Base-by-base conservation (phyloP, 176 grass and related monocot species). In the Echinochloa phyllopogon region DNA sequence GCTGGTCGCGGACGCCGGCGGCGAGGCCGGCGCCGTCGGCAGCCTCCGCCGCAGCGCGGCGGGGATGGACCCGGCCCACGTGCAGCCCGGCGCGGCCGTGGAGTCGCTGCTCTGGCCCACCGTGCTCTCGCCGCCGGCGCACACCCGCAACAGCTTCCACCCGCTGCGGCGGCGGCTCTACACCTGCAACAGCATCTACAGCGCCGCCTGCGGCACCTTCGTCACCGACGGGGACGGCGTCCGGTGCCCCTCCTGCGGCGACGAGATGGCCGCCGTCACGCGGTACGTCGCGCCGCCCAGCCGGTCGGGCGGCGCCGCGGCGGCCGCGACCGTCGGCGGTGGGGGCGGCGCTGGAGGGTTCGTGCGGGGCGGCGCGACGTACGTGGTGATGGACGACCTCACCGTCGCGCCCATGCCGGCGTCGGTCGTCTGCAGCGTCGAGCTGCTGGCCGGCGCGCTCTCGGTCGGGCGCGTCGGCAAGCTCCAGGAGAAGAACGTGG, bases 321-420 rank as follows among this genome's bases (percentile, higher is more conserved):
- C 8, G 6, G 49, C 13, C 3, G 11, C 49, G 16, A 15, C 10
- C 21, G 21, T 1, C 21, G 2, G n/a, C 11, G 20, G 40, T 6
- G n/a, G 37, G 53, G n/a, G n/a, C n/a, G 15, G 39, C 5, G 3
- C 15, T 33, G 8, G 29, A 2, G 82, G 82, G 23, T 79, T 72
- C 62, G 87, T 89, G 24, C 65, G 20, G 64, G 69, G 77, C 8
- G 17, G 36, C 40, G 53, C 77, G 71, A 83, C 72, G 4, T 90
- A 83, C 68, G 62, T 29, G 5, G 37, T 88, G 0, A 88, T 53
- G 75, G 89, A 91, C 49, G 61, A 85, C 63, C 75, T 87, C 1
- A 23, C 18, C 0, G 47, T 90, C 5, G n/a, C 17, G 6, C 83
- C 84, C 33, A 80, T 83, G 84, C 83, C 88, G 0, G 40, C 75